A percentile compares a stretch with the other conserved stretches of the same genome.
Evolutionary conservation across 352 stramenopile species (phyloP).

Genomic region (Globisporangium heterothallicum): DNA sequence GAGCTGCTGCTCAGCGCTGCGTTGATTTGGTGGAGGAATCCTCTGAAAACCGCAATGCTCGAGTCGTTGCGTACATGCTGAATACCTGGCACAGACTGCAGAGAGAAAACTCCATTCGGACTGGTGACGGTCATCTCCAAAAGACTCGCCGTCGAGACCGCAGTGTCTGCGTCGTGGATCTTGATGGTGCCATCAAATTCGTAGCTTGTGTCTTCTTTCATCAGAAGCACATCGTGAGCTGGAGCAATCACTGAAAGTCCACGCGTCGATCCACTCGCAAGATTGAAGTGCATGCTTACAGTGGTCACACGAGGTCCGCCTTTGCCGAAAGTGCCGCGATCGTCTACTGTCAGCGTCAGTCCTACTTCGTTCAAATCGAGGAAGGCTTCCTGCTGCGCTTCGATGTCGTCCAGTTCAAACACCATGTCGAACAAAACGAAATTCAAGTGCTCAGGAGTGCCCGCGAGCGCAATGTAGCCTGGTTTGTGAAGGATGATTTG

Average conservation of each 20-base stretch:
- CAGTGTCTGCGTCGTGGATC: slow-evolving; percentile 23
- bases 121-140: slow-evolving; percentile 29
- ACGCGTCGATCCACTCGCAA: slow-evolving; percentile 2
- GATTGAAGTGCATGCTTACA: slow-evolving; percentile 20
- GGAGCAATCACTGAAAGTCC: slow-evolving; percentile 9
- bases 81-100: slow-evolving; percentile 17
- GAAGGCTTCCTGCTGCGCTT: slow-evolving; percentile 6
- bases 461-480: slow-evolving; percentile 30
- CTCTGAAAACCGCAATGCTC: slow-evolving; percentile 26
- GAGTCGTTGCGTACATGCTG: slow-evolving; percentile 26
- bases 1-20: slow-evolving; percentile 36
- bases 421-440: slow-evolving; percentile 32
- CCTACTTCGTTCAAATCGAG: slow-evolving; percentile 22
- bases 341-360: slow-evolving; percentile 51
- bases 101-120: slow-evolving; percentile 20
- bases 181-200: slow-evolving; percentile 26
- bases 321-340: slow-evolving; percentile 39
- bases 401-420: slow-evolving; percentile 34
- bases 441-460: slow-evolving; percentile 34
- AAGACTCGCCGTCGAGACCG: slow-evolving; percentile 15
- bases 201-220: slow-evolving; percentile 36
- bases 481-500: slow-evolving; percentile 3
- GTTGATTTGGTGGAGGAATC: slow-evolving; percentile 52
- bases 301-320: slow-evolving; percentile 44
- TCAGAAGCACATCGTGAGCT: slow-evolving; percentile 19